A percentile compares a stretch with the other conserved stretches of the same genome.
phyloP scores from a whole-genome alignment of 129 eudicot genomes.

The Artemisia argyi region DNA sequence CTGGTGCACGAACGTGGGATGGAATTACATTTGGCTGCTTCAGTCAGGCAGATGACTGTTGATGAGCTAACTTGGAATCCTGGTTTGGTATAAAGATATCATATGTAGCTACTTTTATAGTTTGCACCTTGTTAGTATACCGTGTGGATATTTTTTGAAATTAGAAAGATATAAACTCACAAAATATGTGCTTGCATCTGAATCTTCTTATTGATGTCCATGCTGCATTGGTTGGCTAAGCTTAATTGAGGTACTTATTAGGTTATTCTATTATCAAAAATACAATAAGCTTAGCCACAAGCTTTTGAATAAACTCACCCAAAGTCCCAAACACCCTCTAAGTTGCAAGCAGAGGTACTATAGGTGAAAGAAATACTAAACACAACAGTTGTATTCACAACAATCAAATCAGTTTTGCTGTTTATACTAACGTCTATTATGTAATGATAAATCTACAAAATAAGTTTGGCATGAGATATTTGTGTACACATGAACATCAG shows the following conservation, averaged over 20 bases:
- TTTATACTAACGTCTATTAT: too few relatives aligned
- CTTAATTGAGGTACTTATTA: neutral
- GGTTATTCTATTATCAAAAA: too few relatives aligned
- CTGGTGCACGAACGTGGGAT: conserved; percentile 41
- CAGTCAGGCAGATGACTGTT: conserved; percentile 39
- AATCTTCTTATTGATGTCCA: neutral
- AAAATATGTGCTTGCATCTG: neutral
- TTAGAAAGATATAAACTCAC: neutral
- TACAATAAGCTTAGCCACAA: too few relatives aligned
- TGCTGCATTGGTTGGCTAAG: neutral
- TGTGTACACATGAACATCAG: too few relatives aligned
- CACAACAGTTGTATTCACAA: too few relatives aligned
- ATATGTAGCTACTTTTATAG: neutral
- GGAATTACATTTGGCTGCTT: conserved; percentile 33
- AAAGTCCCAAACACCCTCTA: too few relatives aligned
- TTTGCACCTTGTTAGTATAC: conserved; percentile 12
- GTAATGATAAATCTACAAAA: too few relatives aligned
- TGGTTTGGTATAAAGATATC: conserved; percentile 28
- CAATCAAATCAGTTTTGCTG: too few relatives aligned
- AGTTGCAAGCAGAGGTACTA: neutral
- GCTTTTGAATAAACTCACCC: too few relatives aligned
- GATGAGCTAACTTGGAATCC: conserved; percentile 52
- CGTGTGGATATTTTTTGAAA: neutral
- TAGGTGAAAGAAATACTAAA: too few relatives aligned
- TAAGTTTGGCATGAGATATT: too few relatives aligned